phyloP scores from a whole-genome alignment of 108 stramenopile genomes.

The Nannochloropsis gaditana region DNA sequence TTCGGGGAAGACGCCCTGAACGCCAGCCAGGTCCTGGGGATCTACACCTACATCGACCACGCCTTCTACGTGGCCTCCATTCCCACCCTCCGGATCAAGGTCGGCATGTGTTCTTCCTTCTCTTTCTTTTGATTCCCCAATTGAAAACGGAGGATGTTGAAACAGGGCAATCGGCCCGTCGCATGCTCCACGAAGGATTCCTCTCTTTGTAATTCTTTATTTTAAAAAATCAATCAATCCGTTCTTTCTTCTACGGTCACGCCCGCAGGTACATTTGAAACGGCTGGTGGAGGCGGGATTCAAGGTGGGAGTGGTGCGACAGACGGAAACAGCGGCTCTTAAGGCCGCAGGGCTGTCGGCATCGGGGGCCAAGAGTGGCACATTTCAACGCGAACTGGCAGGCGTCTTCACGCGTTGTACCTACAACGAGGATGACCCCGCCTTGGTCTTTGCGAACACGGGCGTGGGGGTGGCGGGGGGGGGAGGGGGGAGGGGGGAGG shows the following conservation, averaged over 20 bases:
- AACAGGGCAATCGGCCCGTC: too few relatives aligned
- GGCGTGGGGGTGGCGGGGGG: background rate
- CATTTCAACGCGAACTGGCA: slow-evolving; percentile 33
- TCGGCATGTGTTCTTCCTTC: background rate
- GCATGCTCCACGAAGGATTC: background rate
- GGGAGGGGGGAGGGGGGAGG: background rate
- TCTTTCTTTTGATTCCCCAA: too few relatives aligned
- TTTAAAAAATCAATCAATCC: background rate
- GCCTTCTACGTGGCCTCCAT: slow-evolving; percentile 45
- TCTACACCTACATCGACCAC: slow-evolving; percentile 47
- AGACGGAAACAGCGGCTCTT: slow-evolving; percentile 38
- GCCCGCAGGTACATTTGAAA: slow-evolving; percentile 23
- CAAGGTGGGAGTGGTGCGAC: slow-evolving; percentile 44
- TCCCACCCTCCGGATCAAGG: slow-evolving; percentile 33
- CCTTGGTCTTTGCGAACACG: background rate
- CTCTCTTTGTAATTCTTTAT: background rate
- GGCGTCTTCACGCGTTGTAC: slow-evolving; percentile 24
- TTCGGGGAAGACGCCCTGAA: slow-evolving; percentile 41
- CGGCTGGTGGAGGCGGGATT: slow-evolving; percentile 39
- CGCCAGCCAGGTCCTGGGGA: slow-evolving; percentile 31
- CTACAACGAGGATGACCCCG: background rate
- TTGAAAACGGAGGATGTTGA: too few relatives aligned
- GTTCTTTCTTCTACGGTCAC: background rate
- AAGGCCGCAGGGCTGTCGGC: slow-evolving; percentile 37
- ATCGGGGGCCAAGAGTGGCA: slow-evolving; percentile 36